A percentile compares a stretch with the other conserved stretches of the same genome.
These are phyloP conservation scores for Solanum pinnatisectum DNA, from an alignment of 257 asterid genomes.

Conservation along the genomic window DNA sequence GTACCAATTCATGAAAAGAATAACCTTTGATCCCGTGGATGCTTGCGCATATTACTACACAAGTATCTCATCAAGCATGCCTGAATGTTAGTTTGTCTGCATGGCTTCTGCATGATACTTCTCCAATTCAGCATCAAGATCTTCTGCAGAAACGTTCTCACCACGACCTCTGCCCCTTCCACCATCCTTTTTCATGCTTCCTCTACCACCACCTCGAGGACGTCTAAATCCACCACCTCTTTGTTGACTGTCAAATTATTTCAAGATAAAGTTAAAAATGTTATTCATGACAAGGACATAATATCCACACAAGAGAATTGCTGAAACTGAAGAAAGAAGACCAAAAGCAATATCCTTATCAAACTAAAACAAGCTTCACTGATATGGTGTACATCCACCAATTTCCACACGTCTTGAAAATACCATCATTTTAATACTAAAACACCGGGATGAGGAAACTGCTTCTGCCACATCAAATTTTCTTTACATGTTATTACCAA, in stretches of 20 bases:
- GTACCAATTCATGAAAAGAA: neutral
- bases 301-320: neutral
- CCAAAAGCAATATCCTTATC: neutral
- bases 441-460: neutral
- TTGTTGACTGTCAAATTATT: slow-evolving; percentile 20
- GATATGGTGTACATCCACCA: neutral
- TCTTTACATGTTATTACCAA: neutral
- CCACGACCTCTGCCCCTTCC: slow-evolving; percentile 43
- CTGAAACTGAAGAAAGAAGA: neutral
- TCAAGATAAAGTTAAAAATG: neutral
- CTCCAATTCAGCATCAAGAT: slow-evolving; percentile 66
- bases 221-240: slow-evolving; percentile 44
- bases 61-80: neutral
- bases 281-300: neutral
- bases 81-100: slow-evolving; percentile 24
- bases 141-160: slow-evolving; percentile 63
- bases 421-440: neutral
- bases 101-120: slow-evolving; percentile 53
- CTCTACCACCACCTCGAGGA: slow-evolving; percentile 24
- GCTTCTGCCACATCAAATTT: neutral
- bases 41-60: neutral
- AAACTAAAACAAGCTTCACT: neutral
- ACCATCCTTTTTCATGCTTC: slow-evolving; percentile 23
- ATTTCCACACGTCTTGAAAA: neutral
- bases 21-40: neutral